Evolutionary conservation across 805 yeast species (phyloP), one percentile per base, ranked within the genome.

Genomic region (Suhomyces faveliae): DNA sequence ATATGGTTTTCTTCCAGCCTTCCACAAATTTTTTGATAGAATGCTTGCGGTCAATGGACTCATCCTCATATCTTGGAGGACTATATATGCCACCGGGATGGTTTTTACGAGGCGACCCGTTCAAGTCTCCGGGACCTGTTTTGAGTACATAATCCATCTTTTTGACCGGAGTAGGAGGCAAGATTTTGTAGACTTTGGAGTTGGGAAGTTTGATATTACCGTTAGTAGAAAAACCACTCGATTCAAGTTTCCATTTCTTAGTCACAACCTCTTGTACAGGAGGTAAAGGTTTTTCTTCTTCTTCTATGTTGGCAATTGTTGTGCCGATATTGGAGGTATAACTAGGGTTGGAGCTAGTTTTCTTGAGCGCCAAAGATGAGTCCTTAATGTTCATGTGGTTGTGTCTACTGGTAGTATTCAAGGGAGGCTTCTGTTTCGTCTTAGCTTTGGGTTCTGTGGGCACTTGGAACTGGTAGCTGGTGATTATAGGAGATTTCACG

Each of bases 91-190:
- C 35, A 33, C 37, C 37, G 3, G 50, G 42, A 13, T 40, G 48
- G 35, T 37, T 24, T 29, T 35, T 48, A 8, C 47, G 39, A 12
- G 55, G 50, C 7, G 58, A 46, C 6, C 48, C 49, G 30, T 46
- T 48, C 22, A 52, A 47, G 15, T 35, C 41, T 39, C 40, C 43
- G n/a, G 46, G 54, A 22, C 49, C 53, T 23, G 29, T 5, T 45
- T 50, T 54, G 35, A 64, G 49, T 11, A 53, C 57, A 51, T 59
- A 60, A 29, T 79, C 84, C 76, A 83, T 76, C 52, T 79, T 83
- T 59, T 78, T 84, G 7, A 80, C 81, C 0, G 89, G 91, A 0
- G 90, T 84, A 3, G 84, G 80, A 2, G 91, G 89, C 5, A 81
- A 64, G 11, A 86, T 73, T 27, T 58, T 52, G 55, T 63, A 40